Evolutionary conservation across 2,329 filamentous ascomycete genomes (phyloP), one percentile per base, ranked within the genome.

Genomic region (Boeremia exigua): DNA sequence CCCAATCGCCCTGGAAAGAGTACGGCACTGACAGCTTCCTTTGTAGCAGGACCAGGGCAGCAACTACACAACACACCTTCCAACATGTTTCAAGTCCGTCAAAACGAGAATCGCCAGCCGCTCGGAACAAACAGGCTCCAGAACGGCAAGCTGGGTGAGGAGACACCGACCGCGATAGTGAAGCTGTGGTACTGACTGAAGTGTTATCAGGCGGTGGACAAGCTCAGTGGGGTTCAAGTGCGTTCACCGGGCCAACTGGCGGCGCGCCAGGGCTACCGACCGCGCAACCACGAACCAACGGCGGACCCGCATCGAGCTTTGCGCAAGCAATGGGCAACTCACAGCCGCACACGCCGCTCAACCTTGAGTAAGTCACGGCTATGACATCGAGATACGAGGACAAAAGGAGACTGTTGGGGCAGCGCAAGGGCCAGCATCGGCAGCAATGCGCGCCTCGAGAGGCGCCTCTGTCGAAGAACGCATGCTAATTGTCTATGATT

Each of bases 281-380:
- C 58, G 77, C 75, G 58, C 82, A 82, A 70, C 74, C 82, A 68
- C 78, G 82, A 69, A 77, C 76, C 62, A 79, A 82, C 66, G 79
- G 72, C 14, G 65, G 77, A 46, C 77, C 77, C 25, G 77, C 83
- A 69, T 80, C 80, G 40, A 84, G 79, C 63, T 85, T 85, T 70
- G 82, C 83, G 60, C 82, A 84, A 72, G 83, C 81, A 60, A 79
- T 84, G 60, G 78, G 80, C 43, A 80, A 78, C 43, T 83, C 81
- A 36, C 82, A 84, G 68, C 76, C 81, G 40, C 78, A 80, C 51
- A 80, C 81, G 25, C 79, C 82, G 54, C 72, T 85, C 64, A 84
- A 85, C 69, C 77, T 83, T 50, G 83, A 82, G 83, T 85, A 78
- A 80, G 83, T 82, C 46, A 51, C 53, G 40, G 50, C 25, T 6